A percentile compares a stretch with the other conserved stretches of the same genome.
Evolutionary conservation across 345 rosid species (phyloP).

Genomic region (Draba incana): DNA sequence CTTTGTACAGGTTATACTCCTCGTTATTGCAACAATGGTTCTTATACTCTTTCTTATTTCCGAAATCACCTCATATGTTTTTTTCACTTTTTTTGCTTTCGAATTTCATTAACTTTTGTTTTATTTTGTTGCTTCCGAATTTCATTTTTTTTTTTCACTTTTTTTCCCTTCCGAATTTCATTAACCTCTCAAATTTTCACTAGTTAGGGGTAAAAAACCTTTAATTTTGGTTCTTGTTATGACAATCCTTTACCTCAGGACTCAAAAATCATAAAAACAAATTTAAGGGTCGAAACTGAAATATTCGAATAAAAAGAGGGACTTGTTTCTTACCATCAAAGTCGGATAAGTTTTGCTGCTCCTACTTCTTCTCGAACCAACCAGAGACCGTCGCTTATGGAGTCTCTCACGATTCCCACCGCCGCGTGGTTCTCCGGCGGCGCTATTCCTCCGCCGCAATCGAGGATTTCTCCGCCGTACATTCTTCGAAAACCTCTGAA

Average conservation of each 20-base stretch:
- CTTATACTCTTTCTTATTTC: neutral
- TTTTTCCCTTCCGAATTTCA: no score
- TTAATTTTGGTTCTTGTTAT: no score
- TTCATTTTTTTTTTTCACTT: no score
- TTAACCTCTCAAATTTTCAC: no score
- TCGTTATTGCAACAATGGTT: neutral
- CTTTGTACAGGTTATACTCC: neutral
- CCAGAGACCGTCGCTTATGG: constrained; percentile 46
- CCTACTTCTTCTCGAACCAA: constrained; percentile 2
- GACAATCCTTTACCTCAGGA: neutral
- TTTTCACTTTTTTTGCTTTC: no score
- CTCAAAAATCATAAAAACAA: neutral
- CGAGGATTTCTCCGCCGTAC: constrained; percentile 34
- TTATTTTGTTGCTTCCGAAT: no score
- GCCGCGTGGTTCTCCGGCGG: constrained; percentile 50
- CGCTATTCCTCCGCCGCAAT: constrained; percentile 34
- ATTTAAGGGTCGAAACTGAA: neutral
- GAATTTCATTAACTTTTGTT: no score
- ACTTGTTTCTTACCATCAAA: neutral
- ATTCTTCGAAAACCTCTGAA: constrained; percentile 41
- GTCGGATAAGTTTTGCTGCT: constrained; percentile 31
- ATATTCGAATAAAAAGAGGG: neutral
- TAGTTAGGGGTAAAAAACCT: no score
- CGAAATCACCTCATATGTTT: neutral
- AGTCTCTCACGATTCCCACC: constrained; percentile 52